Evolutionary conservation across 495 filamentous ascomycete genomes (phyloP), one percentile per base, ranked within the genome.

Genomic region (Lasiosphaeria ovina): DNA sequence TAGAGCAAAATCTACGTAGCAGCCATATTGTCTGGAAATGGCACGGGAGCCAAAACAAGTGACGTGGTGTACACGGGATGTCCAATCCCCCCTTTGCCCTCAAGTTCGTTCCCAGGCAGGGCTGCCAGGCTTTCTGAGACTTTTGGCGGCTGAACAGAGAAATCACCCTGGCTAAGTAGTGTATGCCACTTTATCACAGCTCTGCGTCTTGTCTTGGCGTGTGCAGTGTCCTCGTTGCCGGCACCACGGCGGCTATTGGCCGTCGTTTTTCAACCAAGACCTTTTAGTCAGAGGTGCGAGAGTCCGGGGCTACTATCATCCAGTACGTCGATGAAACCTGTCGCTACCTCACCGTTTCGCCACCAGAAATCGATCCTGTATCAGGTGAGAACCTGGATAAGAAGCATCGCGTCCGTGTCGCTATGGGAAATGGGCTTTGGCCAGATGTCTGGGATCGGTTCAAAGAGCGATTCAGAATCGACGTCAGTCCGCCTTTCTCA

Each of bases 321-420:
- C 93, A 97, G 69, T 98, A 98, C 66, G 93, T 98, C 10, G 94
- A 94, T 35, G 94, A 98, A 70, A 96, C 91, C 0, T 90, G 92
- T 57, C 88, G 94, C 2, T 98, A 98, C 69, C 82, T 98, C 33
- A 81, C 96, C 47, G 78, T 89, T 3, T 84, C 87, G 0, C 84
- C 90, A 1, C 84, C 89, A 3, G 77, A 87, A 56, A 72, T 83
- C 24, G 84, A 91, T 63, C 78, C 86, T 6, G 65, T 71, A 3
- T 91, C 86, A 8, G 86, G 88, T 8, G 85, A 87, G 66, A 83
- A 86, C 62, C 77, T 91, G 48, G 94, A 98, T 72, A 85, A 82
- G 65, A 82, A 87, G 59, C 87, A 97, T 75, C 82, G 78, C 0
- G 81, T 98, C 6, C 87, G 88, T 2, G 58, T 88, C 34, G 94